These are phyloP conservation scores for Colletotrichum spaethianum DNA, from an alignment of 2,329 filamentous ascomycete species.

Conservation along the genomic window DNA sequence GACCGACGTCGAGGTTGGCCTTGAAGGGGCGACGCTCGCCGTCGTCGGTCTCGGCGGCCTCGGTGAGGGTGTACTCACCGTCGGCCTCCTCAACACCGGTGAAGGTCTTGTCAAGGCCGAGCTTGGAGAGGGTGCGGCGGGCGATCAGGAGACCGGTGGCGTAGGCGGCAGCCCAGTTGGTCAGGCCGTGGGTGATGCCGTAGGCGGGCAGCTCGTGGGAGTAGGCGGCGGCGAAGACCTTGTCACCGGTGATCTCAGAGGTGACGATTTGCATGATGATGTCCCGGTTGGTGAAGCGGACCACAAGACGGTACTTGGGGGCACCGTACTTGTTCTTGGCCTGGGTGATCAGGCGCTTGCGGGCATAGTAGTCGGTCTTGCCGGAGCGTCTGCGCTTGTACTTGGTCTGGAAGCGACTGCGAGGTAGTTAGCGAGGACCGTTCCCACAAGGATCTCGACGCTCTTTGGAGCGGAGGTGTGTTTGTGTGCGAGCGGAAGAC, in stretches of 20 bases:
- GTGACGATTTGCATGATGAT: conserved; percentile 98
- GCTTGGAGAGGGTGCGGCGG: conserved; percentile 97
- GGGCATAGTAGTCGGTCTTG: conserved; percentile 99
- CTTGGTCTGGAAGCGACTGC: conserved; percentile 99
- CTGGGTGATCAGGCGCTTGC: conserved; percentile 99
- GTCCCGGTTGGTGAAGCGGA: conserved; percentile 99
- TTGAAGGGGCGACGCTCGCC: conserved; percentile 99
- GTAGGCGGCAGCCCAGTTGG: conserved; percentile 99
- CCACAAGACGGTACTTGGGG: conserved; percentile 99
- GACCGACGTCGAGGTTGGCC: conserved; percentile 98
- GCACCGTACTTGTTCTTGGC: conserved; percentile 99
- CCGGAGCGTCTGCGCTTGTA: conserved; percentile 96
- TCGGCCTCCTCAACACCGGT: conserved; percentile 95
- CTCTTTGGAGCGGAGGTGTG: not conserved
- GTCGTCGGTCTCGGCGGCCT: conserved; percentile 91
- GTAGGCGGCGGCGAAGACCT: conserved; percentile 94
- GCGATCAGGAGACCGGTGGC: conserved; percentile 96
- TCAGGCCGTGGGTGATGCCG: conserved; percentile 97
- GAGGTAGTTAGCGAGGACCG: conserved; percentile 11
- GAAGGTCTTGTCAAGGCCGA: conserved; percentile 94
- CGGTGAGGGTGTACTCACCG: conserved; percentile 96
- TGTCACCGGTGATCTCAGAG: conserved; percentile 97
- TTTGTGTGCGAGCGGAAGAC: conserved; percentile 57
- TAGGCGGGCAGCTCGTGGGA: conserved; percentile 98
- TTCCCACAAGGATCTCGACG: not conserved